phyloP scores from a whole-genome alignment of 345 rosid genomes.

The Pelargonium nanum region DNA sequence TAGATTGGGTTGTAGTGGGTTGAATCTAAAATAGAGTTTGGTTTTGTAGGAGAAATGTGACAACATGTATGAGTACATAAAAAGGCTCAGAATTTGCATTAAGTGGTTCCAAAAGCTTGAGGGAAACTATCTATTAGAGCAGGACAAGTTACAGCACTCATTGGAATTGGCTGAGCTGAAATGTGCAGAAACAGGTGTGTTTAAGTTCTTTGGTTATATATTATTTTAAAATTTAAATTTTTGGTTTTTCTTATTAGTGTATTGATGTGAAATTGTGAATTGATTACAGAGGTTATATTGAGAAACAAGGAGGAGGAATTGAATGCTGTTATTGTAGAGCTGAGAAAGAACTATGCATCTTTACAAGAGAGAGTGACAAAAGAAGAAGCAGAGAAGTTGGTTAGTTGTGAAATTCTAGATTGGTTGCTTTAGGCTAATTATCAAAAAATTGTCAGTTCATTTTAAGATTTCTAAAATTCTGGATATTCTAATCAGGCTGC shows the following conservation, averaged over 20 bases:
- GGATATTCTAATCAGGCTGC: slow-evolving; percentile 41
- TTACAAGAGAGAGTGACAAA: slow-evolving; percentile 62
- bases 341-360: slow-evolving; percentile 67
- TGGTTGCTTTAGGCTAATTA: background rate
- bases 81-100: slow-evolving; percentile 81
- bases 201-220: background rate
- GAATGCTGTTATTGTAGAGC: slow-evolving; percentile 75
- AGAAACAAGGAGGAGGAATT: slow-evolving; percentile 83
- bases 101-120: slow-evolving; percentile 98
- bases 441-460: background rate
- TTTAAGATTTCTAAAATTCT: slow-evolving; percentile 8
- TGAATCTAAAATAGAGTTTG: slow-evolving; percentile 7
- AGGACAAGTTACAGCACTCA: slow-evolving; percentile 58
- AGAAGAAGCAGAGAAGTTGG: slow-evolving; percentile 86
- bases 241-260: background rate
- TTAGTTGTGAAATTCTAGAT: slow-evolving; percentile 20
- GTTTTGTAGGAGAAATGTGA: slow-evolving; percentile 82
- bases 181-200: slow-evolving; percentile 74
- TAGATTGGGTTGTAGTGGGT: slow-evolving; percentile 2
- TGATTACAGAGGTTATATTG: slow-evolving; percentile 50
- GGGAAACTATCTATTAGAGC: slow-evolving; percentile 69
- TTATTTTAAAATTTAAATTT: background rate
- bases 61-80: slow-evolving; percentile 84
- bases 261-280: slow-evolving; percentile 4
- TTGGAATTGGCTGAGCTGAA: slow-evolving; percentile 57